Base-by-base conservation (phyloP, 116 monocot species). In the Papilionanthe hybrid region DNA sequence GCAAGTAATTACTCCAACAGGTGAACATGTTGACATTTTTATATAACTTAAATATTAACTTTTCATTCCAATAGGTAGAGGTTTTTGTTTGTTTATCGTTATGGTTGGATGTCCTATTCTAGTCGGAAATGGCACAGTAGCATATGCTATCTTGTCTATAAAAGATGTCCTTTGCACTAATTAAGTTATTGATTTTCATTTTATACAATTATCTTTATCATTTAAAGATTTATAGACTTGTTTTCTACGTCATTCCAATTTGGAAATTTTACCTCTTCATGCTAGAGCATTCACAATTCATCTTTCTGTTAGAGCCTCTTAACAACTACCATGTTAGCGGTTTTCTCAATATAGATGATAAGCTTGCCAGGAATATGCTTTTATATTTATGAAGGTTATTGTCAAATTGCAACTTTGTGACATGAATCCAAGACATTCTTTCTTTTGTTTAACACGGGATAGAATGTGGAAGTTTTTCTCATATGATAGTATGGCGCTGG, bases 1-100 rank as follows among this genome's bases (percentile, higher is more conserved):
- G 83, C 97, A 97, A 80, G 97, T 97, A 77, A 88, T 86, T 25
- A 97, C 97, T 82, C 94, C 94, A 81, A 94, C 94, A 42, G 94
- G 97, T 94, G 88, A 85, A 69, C 60, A 60, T 22, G 0, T 60
- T 1, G 4, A 60, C 23, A 23, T 7, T 9, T 60, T 60, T 60
- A 7, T 23, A 9, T 22, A 1, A 37, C 1, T 9, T 60, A 60
- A 60, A 22, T 60, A 20, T 22, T 23, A 22, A 0, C 60, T 22
- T 22, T 23, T 60, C 60, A 22, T 60, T 20, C 60, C 60, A 22
- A 22, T 7, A 60, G 60, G 23, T 57, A n/a, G 19, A 57, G n/a
- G 60, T 60, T 60, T 23, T 1, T 60, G 60, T 60, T 60, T 60
- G 23, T 60, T 20, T 1, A 7, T 5, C 23, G 60, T 9, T 60